Evolutionary conservation across 768 basidiomycete genomes (phyloP).

Genomic region (Kwoniella mangroviensis): DNA sequence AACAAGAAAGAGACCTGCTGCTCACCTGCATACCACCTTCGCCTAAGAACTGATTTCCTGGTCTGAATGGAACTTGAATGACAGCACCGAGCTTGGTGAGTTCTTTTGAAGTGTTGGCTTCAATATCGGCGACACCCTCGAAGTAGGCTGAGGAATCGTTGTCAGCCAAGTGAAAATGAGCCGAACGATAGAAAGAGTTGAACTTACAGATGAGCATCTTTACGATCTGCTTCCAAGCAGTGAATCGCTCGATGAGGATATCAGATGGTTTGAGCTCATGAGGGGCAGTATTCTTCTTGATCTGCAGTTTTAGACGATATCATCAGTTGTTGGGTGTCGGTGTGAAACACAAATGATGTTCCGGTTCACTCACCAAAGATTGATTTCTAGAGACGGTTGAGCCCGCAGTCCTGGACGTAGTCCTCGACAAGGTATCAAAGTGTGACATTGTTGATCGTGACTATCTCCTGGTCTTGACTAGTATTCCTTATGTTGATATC

Average conservation of each 20-base stretch:
- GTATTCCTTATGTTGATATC: background rate
- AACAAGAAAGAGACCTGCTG: background rate
- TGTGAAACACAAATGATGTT: too few species aligned
- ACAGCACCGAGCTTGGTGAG: slow-evolving; percentile 90
- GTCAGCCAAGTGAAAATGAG: background rate
- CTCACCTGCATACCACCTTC: slow-evolving; percentile 83
- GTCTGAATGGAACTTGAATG: slow-evolving; percentile 94
- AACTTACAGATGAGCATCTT: slow-evolving; percentile 76
- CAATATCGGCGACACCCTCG: slow-evolving; percentile 77
- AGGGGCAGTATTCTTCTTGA: slow-evolving; percentile 90
- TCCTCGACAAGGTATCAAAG: slow-evolving; percentile 64
- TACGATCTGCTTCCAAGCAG: slow-evolving; percentile 87
- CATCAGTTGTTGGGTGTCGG: too few species aligned
- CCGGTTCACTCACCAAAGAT: slow-evolving; percentile 63
- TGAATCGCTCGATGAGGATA: slow-evolving; percentile 83
- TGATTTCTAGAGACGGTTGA: slow-evolving; percentile 79
- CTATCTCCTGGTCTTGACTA: background rate
- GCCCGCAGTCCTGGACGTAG: slow-evolving; percentile 65
- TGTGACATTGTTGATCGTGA: slow-evolving; percentile 47
- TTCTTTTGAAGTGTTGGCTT: slow-evolving; percentile 91
- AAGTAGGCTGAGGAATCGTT: slow-evolving; percentile 69
- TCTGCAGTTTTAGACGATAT: slow-evolving; percentile 53
- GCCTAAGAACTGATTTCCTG: slow-evolving; percentile 97
- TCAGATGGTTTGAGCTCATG: slow-evolving; percentile 91
- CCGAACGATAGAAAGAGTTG: background rate